These are phyloP conservation scores for Pulveroboletus sp. DNA, from an alignment of 768 basidiomycete species.

Conservation along the genomic window DNA sequence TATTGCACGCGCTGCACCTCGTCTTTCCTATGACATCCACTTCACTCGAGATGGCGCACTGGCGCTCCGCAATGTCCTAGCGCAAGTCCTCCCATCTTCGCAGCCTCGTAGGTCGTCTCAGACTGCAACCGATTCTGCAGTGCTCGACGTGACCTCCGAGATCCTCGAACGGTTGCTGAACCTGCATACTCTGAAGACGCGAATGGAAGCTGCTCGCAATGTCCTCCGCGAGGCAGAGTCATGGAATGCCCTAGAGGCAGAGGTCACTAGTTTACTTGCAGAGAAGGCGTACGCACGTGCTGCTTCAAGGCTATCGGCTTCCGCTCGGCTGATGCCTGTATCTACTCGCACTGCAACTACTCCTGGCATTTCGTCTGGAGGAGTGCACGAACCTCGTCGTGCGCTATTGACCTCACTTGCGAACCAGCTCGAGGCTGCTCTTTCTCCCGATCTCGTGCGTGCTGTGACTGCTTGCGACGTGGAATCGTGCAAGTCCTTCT, in stretches of 20 bases:
- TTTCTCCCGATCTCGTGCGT: constrained; percentile 85
- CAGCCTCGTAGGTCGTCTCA: constrained; percentile 6
- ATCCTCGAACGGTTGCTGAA: constrained; percentile 75
- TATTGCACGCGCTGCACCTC: constrained; percentile 84
- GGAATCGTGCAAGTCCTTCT: constrained; percentile 69
- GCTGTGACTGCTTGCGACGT: constrained; percentile 80
- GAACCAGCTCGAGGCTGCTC: constrained; percentile 90
- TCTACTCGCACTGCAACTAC: constrained; percentile 85
- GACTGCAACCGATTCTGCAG: background rate
- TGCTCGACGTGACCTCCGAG: constrained; percentile 46
- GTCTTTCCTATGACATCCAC: constrained; percentile 92
- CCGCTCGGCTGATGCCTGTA: constrained; percentile 82
- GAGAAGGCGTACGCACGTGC: constrained; percentile 83
- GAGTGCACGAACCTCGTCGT: constrained; percentile 70
- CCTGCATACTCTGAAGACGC: constrained; percentile 75
- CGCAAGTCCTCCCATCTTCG: constrained; percentile 41
- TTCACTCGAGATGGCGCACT: constrained; percentile 93
- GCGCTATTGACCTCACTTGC: constrained; percentile 87
- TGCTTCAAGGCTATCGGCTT: constrained; percentile 87
- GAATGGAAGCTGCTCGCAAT: constrained; percentile 87
- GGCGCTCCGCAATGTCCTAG: constrained; percentile 63
- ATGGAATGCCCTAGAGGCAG: constrained; percentile 92
- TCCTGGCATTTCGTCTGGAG: constrained; percentile 9
- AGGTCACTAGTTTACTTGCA: constrained; percentile 79
- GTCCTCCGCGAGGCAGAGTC: constrained; percentile 93